These are phyloP conservation scores for Saturnispora sekii DNA, from an alignment of 805 yeast genomes.

Conservation along the genomic window DNA sequence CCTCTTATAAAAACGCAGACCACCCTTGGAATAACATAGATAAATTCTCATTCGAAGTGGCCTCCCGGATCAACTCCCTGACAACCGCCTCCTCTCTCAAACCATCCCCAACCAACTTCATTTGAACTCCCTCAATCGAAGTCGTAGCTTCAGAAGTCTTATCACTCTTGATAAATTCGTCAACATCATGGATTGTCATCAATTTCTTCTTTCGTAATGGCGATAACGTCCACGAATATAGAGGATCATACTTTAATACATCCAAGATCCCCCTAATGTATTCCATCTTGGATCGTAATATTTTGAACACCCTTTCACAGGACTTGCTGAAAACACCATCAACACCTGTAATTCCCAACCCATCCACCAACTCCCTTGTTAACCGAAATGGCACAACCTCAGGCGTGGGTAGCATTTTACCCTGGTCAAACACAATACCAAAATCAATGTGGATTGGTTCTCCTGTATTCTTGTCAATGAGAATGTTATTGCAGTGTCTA, in stretches of 20 bases:
- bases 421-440: constrained; percentile 96
- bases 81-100: constrained; percentile 80
- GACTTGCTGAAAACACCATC: constrained; percentile 67
- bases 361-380: constrained; percentile 86
- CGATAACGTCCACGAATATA: constrained; percentile 84
- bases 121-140: constrained; percentile 65
- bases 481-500: constrained; percentile 83
- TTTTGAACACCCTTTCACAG: constrained; percentile 64
- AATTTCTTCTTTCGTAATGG: constrained; percentile 53
- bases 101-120: constrained; percentile 55
- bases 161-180: constrained; percentile 18
- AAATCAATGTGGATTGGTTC: constrained; percentile 94
- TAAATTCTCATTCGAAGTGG: constrained; percentile 56
- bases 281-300: constrained; percentile 53
- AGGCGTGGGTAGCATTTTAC: constrained; percentile 72
- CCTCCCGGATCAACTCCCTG: constrained; percentile 69
- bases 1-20: constrained; percentile 57
- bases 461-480: constrained; percentile 73
- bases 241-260: constrained; percentile 84
- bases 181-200: constrained; percentile 30
- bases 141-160: constrained; percentile 63
- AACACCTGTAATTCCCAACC: constrained; percentile 80
- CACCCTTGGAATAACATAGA: constrained; percentile 76
- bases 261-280: constrained; percentile 75
- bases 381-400: constrained; percentile 91